Evolutionary conservation across 164 flowering plant genomes (phyloP), one percentile per base, ranked within the genome.

Genomic region (Chimonanthus praecox): DNA sequence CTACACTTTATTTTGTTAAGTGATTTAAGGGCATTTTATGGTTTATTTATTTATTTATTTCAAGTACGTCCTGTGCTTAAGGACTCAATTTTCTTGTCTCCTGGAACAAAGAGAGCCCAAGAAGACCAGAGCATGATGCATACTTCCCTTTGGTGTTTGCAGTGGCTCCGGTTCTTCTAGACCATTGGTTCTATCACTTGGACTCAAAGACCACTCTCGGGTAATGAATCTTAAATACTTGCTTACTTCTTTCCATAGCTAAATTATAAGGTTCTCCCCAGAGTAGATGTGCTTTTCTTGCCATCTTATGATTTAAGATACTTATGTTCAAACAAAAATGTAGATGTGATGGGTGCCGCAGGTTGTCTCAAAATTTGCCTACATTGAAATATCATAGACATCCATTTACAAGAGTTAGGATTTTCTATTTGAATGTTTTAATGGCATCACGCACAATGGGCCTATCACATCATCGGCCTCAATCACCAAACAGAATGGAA

Each of bases 171-270:
- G 92, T 47, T 87, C 90, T 44, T 81, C 91, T 9, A 85, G 69
- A 76, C 78, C 92, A 0, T 82, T 94, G 80, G 85, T 92, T 71
- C 84, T 94, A 20, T 88, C 98, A 54, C 96, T 94, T 68, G 98
- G 98, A 68, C 91, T 94, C 68, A 89, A 87, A 79, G 97, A 94
- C 79, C 98, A 94, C 78, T 88, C 96, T 3, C 5, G 66, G 92
- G 98, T 91, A 88, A 63, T 46, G 0, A 4, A 69, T 49, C 58
- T 48, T 16, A 50, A 48, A 50, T 50, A 69, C 44, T 16, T 48
- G 18, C 11, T 47, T 48, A 18, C 13, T 18, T 49, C 33, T 54
- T 54, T 10, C 60, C 16, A n/a, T 15, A n/a, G 11, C 11, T 13
- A n/a, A 54, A 54, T 54, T 54, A 54, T 13, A 54, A 54, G 60